Conservation (phyloP, 108 stramenopile genomes). For the Cafeteria roenbergensis region DNA sequence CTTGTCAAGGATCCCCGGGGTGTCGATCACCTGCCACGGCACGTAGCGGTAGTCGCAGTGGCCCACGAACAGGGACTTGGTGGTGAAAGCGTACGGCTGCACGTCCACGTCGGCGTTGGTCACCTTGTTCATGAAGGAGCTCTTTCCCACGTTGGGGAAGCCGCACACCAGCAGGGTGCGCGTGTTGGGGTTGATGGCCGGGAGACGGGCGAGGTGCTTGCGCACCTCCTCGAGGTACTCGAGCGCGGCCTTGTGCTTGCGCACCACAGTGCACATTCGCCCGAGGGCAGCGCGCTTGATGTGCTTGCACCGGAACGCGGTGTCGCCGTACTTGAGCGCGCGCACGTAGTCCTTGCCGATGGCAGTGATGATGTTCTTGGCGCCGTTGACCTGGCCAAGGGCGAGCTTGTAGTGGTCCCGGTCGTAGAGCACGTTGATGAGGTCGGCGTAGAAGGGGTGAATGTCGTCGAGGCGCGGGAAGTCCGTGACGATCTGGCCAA, state of each 20-base stretch:
- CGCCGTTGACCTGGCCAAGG: conserved; percentile 89
- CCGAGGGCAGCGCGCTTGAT: conserved; percentile 93
- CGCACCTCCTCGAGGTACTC: conserved; percentile 95
- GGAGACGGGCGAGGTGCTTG: conserved; percentile 88
- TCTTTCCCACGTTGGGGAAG: conserved; percentile 95
- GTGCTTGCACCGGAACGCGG: conserved; percentile 92
- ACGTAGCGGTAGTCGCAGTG: conserved; percentile 95
- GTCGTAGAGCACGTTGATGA: conserved; percentile 95
- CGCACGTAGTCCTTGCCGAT: conserved; percentile 86
- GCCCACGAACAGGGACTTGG: conserved; percentile 94
- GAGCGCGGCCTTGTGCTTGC: conserved; percentile 79
- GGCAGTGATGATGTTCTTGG: conserved; percentile 71
- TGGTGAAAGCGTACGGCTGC: conserved; percentile 97
- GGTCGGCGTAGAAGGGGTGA: conserved; percentile 98
- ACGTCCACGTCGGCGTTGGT: conserved; percentile 97
- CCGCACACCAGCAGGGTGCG: conserved; percentile 90
- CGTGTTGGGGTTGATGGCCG: conserved; percentile 93
- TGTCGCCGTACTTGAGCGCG: conserved; percentile 95
- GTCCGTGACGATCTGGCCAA: conserved; percentile 72
- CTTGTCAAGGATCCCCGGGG: conserved; percentile 93
- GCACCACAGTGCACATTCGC: conserved; percentile 94
- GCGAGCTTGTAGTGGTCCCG: conserved; percentile 99
- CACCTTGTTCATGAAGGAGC: conserved; percentile 97
- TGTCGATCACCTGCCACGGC: conserved; percentile 98
- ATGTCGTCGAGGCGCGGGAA: conserved; percentile 95